Conservation (phyloP, 108 stramenopile species). For the Fragilariopsis cylindrus region DNA sequence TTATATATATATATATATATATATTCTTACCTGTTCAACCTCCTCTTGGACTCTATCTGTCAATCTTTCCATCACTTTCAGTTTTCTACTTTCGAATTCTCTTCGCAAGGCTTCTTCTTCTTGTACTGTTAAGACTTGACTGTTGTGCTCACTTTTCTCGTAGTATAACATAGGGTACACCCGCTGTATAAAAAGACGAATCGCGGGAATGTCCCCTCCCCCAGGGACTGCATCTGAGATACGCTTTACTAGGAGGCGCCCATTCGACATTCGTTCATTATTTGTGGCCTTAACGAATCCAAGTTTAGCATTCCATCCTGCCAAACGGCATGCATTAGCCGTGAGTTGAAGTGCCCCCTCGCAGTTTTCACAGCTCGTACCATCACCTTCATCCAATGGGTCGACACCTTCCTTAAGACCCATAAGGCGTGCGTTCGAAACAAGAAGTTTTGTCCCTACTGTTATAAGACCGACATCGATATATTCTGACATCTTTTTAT, state of each 20-base stretch:
- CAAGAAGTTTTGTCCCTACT: constrained; percentile 75
- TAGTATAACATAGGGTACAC: constrained; percentile 71
- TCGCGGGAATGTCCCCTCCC: constrained; percentile 68
- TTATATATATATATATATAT: neutral
- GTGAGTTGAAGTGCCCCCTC: constrained; percentile 43
- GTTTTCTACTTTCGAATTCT: constrained; percentile 43
- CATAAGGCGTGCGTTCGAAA: constrained; percentile 56
- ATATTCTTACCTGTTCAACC: constrained; percentile 48
- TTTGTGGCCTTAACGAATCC: constrained; percentile 52
- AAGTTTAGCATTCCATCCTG: constrained; percentile 80
- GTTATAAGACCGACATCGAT: constrained; percentile 48
- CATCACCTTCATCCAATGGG: constrained; percentile 69
- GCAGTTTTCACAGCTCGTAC: constrained; percentile 27
- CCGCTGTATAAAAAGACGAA: constrained; percentile 63
- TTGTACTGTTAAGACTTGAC: constrained; percentile 51
- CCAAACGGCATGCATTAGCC: constrained; percentile 71
- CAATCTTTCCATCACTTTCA: constrained; percentile 51
- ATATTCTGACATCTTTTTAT: constrained; percentile 40
- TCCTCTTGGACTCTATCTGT: constrained; percentile 51
- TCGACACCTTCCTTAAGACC: constrained; percentile 84
- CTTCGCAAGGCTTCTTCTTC: constrained; percentile 56
- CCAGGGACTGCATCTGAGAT: constrained; percentile 54
- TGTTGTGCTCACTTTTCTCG: constrained; percentile 35
- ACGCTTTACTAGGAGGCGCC: constrained; percentile 42
- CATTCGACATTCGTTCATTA: neutral